These are phyloP conservation scores for Spergularia marina DNA, from an alignment of 148 eudicot species.

Conservation along the genomic window DNA sequence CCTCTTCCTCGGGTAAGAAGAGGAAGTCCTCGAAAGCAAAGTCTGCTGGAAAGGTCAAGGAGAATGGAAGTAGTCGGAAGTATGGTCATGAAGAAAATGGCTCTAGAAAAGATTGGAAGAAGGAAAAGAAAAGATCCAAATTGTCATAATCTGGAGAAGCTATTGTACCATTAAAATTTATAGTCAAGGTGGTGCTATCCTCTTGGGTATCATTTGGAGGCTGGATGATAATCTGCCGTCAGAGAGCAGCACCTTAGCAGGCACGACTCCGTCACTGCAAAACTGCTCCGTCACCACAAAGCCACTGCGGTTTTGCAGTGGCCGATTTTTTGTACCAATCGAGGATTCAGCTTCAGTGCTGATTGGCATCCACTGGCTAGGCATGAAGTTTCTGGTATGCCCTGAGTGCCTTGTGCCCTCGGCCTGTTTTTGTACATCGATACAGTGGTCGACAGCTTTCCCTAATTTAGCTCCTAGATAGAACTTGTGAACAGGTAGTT, in stretches of 20 bases:
- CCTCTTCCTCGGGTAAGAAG: constrained; percentile 49
- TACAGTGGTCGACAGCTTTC: background rate
- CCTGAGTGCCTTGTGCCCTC: background rate
- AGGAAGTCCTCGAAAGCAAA: constrained; percentile 44
- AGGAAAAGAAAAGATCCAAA: constrained; percentile 39
- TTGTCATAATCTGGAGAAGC: background rate
- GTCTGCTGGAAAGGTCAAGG: constrained; percentile 37
- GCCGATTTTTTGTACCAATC: too few species aligned
- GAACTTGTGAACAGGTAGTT: background rate
- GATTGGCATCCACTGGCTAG: background rate
- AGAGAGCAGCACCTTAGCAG: background rate
- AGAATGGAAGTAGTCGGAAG: constrained; percentile 28
- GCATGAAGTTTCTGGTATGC: background rate
- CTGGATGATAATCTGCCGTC: background rate
- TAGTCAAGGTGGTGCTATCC: background rate
- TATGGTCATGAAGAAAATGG: constrained; percentile 16
- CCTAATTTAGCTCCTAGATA: background rate
- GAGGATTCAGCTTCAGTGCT: background rate
- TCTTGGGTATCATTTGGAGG: background rate
- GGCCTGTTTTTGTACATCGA: background rate
- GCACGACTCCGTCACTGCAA: too few species aligned
- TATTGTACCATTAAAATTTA: background rate
- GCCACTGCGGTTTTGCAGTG: background rate
- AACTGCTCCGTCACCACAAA: background rate
- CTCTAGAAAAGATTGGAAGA: constrained; percentile 31